Evolutionary conservation across 192 early-diverging fungal species (phyloP), one percentile per base, ranked within the genome.

Genomic region (Dissophora globulifera): DNA sequence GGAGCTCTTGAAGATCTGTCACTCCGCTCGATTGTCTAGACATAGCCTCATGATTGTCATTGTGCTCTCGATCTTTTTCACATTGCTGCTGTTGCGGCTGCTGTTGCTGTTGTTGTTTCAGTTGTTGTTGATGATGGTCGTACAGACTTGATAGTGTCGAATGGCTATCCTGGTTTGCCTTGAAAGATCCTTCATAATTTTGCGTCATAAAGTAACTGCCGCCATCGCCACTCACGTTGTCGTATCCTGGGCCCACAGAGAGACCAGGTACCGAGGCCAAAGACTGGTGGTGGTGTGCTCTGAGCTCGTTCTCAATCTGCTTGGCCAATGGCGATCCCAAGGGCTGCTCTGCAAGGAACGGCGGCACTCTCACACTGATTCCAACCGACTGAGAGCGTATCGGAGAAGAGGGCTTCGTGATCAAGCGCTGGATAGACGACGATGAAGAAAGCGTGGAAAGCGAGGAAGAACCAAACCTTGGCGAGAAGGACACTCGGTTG

Each of bases 401-500:
- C 3, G 69, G 62, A 2, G 60, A 62, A 0, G 60, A 51, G 4
- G 49, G 47, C 8, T 56, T 54, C 8, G 41, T 29, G n/a, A n/a
- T n/a, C n/a, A n/a, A n/a, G 11, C 50, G 53, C 43, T 71, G 69
- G 29, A 64, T 51, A 1, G 72, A 62, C 7, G 51, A 46, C 1
- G 62, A 43, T 1, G 72, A 67, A 3, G 72, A 76, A 1, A 66
- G 35, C 10, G 56, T 23, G 12, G 72, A 67, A 20, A 66, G 52
- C 3, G 62, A 23, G n/a, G 55, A 27, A 0, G 31, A 5, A 25
- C 56, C 55, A 9, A 62, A 71, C 15, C 59, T 57, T 15, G 61
- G 71, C 4, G 62, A 56, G 57, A 76, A 76, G 8, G 72, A 76
- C 15, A 76, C 58, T 35, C 72, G 62, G 27, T 76, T 76, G 0